These are phyloP conservation scores for Fusarium keratoplasticum DNA, from an alignment of 2,329 filamentous ascomycete genomes.

Conservation along the genomic window DNA sequence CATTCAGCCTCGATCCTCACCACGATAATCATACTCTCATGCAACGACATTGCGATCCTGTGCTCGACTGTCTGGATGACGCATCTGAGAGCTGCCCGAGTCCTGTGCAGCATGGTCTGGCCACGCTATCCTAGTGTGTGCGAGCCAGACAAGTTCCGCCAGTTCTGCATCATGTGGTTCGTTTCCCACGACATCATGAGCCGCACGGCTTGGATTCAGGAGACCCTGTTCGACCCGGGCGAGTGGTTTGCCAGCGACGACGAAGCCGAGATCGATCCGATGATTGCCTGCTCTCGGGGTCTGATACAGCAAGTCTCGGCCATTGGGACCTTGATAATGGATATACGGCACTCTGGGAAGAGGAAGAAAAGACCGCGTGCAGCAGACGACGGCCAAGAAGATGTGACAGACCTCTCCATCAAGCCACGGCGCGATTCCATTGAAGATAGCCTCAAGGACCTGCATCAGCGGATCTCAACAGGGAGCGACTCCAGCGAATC, in stretches of 20 bases:
- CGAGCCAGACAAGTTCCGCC: constrained; percentile 3
- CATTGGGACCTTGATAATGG: constrained; percentile 7
- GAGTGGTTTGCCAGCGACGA: constrained; percentile 20
- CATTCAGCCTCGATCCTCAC: constrained; percentile 6
- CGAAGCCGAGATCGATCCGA: constrained; percentile 8
- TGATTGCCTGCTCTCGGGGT: constrained; percentile 13
- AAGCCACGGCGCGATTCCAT: background rate
- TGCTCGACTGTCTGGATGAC: constrained; percentile 10
- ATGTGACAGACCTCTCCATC: background rate
- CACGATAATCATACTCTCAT: constrained; percentile 12
- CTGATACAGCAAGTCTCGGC: constrained; percentile 13
- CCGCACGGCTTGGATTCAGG: constrained; percentile 14
- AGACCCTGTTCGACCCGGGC: constrained; percentile 11
- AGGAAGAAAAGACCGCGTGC: background rate
- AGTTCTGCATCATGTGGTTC: constrained; percentile 19
- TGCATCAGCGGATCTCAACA: background rate
- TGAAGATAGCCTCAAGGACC: background rate
- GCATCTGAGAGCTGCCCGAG: constrained; percentile 6
- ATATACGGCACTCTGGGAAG: background rate
- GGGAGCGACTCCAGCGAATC: background rate
- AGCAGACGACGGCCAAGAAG: background rate
- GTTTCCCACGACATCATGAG: constrained; percentile 19
- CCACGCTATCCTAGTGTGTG: background rate
- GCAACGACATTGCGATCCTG: constrained; percentile 6
- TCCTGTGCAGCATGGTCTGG: constrained; percentile 17